Evolutionary conservation across 2,329 filamentous ascomycete species (phyloP).

Genomic region (Epichloe sylvatica): DNA sequence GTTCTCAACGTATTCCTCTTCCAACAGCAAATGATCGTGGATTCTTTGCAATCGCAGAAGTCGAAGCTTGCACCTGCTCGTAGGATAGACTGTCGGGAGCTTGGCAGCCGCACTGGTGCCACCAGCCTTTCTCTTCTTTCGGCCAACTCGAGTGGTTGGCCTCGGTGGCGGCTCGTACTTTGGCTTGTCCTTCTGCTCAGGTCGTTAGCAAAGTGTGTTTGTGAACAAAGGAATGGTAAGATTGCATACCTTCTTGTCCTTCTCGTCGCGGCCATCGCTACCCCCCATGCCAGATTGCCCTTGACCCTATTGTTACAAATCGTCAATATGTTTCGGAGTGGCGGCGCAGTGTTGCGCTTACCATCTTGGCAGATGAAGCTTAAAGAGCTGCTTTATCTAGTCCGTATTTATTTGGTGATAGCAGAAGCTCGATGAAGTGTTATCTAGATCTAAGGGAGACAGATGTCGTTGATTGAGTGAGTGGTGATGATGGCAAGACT

Average conservation of each 20-base stretch:
- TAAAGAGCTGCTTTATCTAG: slow-evolving; percentile 11
- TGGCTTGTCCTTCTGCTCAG: slow-evolving; percentile 85
- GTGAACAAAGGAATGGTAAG: background rate
- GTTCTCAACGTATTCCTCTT: slow-evolving; percentile 98
- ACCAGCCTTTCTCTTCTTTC: slow-evolving; percentile 94
- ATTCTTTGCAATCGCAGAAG: slow-evolving; percentile 97
- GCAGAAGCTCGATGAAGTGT: background rate
- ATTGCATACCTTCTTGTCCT: slow-evolving; percentile 75
- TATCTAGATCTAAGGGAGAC: background rate
- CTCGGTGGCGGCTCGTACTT: slow-evolving; percentile 98
- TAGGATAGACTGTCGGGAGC: slow-evolving; percentile 85
- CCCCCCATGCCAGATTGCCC: slow-evolving; percentile 79
- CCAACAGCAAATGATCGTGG: slow-evolving; percentile 89
- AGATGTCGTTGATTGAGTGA: slow-evolving; percentile 3
- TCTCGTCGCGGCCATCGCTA: slow-evolving; percentile 66
- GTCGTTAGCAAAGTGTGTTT: slow-evolving; percentile 9
- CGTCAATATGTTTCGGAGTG: background rate
- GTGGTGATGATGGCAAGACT: slow-evolving; percentile 13
- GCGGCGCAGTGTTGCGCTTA: slow-evolving; percentile 11
- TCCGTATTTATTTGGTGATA: background rate
- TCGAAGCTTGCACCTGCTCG: slow-evolving; percentile 91
- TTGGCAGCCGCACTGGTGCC: slow-evolving; percentile 92
- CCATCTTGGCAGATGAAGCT: slow-evolving; percentile 23
- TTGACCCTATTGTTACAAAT: slow-evolving; percentile 47
- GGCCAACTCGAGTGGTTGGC: slow-evolving; percentile 89